phyloP scores from a whole-genome alignment of 73 alveolate species.

The Stentor roeselii region DNA sequence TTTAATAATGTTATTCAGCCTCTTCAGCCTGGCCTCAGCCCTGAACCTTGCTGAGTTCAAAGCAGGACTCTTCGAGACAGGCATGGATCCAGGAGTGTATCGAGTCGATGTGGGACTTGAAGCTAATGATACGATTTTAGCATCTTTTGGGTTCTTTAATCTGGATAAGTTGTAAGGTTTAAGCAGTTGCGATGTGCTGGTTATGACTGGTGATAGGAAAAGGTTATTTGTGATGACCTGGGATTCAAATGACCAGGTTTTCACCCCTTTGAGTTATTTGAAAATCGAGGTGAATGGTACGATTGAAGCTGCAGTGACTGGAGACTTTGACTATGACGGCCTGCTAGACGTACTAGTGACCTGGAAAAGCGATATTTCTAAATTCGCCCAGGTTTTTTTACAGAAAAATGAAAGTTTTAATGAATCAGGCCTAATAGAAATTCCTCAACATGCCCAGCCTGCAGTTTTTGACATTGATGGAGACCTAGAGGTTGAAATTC shows the following conservation, averaged over 20 bases:
- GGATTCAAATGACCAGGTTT: neutral
- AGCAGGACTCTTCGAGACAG: neutral
- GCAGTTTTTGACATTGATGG: neutral
- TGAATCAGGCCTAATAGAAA: neutral
- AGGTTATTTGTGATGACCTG: neutral
- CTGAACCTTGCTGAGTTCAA: neutral
- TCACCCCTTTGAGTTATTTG: neutral
- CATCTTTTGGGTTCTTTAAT: slow-evolving; percentile 14
- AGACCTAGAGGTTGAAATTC: neutral
- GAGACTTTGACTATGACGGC: slow-evolving; percentile 16
- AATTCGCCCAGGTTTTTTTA: slow-evolving; percentile 1
- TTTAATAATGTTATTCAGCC: too few relatives aligned
- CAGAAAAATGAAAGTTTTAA: neutral
- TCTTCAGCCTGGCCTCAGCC: too few relatives aligned
- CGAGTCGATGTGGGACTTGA: neutral
- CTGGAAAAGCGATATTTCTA: neutral
- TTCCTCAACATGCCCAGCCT: slow-evolving; percentile 16
- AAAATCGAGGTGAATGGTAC: slow-evolving; percentile 1
- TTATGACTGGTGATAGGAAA: neutral
- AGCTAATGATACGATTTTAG: neutral
- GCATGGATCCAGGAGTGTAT: slow-evolving; percentile 5
- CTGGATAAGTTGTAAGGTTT: neutral
- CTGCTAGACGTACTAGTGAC: neutral
- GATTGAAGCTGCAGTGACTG: neutral
- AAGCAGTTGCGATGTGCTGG: slow-evolving; percentile 11